These are phyloP conservation scores for Neonectria faginata DNA, from an alignment of 2,329 filamentous ascomycete genomes.

Conservation along the genomic window DNA sequence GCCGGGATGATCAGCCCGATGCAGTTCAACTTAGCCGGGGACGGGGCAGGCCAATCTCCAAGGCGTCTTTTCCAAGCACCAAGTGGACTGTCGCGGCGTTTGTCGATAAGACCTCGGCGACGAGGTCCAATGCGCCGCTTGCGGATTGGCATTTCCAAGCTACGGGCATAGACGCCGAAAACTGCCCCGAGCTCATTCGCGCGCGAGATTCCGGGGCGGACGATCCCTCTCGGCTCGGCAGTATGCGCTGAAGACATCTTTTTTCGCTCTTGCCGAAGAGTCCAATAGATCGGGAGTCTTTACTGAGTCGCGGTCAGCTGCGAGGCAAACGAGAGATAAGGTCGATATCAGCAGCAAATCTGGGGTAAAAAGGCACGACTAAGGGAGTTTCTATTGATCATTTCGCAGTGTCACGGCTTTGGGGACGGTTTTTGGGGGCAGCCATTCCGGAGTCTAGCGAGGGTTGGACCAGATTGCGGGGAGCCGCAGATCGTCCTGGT, in stretches of 20 bases:
- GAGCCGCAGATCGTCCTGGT: slow-evolving; percentile 43
- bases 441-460: slow-evolving; percentile 17
- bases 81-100: slow-evolving; percentile 1
- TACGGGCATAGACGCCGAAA: slow-evolving; percentile 28
- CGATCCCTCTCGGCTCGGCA: slow-evolving; percentile 11
- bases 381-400: slow-evolving; percentile 42
- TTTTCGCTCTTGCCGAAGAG: slow-evolving; percentile 25
- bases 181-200: slow-evolving; percentile 39
- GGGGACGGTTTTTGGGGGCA: neutral
- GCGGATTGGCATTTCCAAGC: slow-evolving; percentile 38
- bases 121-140: slow-evolving; percentile 33
- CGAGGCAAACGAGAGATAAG: slow-evolving; percentile 31
- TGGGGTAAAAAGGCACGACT: slow-evolving; percentile 38
- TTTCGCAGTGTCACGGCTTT: slow-evolving; percentile 38
- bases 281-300: slow-evolving; percentile 41
- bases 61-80: slow-evolving; percentile 12
- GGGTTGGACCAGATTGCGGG: slow-evolving; percentile 40
- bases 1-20: slow-evolving; percentile 18
- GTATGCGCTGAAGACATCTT: neutral
- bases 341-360: slow-evolving; percentile 43
- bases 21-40: neutral
- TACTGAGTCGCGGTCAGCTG: slow-evolving; percentile 41
- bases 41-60: slow-evolving; percentile 16
- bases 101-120: slow-evolving; percentile 14
- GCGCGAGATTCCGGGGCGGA: slow-evolving; percentile 32